These are phyloP conservation scores for Coniochaeta pulveracea DNA, from an alignment of 2,329 filamentous ascomycete genomes.

Conservation along the genomic window DNA sequence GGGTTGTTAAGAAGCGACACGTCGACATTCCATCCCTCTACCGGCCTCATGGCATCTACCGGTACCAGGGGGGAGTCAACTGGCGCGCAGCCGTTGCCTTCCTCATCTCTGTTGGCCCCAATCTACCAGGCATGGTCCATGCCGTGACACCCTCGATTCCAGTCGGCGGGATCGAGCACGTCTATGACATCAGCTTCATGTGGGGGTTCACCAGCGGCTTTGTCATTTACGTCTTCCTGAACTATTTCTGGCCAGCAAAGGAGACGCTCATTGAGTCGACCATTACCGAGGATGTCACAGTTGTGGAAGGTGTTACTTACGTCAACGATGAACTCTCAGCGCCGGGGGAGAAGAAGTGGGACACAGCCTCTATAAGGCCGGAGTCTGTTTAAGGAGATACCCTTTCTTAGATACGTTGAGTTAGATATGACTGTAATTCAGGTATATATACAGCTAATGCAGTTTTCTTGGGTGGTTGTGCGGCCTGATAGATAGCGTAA, in stretches of 20 bases:
- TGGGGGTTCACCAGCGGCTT: slow-evolving; percentile 1
- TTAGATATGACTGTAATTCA: slow-evolving; percentile 1
- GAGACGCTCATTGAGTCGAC: neutral
- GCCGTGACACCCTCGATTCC: neutral
- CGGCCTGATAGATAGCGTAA: too few relatives aligned
- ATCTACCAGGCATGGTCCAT: slow-evolving; percentile 19
- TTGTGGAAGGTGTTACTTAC: neutral
- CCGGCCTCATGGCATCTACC: slow-evolving; percentile 26
- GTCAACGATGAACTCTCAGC: neutral
- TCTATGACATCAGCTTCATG: slow-evolving; percentile 1
- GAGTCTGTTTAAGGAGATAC: slow-evolving; percentile 1
- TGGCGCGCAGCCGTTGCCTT: slow-evolving; percentile 14
- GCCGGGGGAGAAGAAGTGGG: slow-evolving; percentile 1
- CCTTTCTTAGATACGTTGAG: neutral
- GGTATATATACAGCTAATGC: too few relatives aligned
- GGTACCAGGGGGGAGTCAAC: slow-evolving; percentile 17
- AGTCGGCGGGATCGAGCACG: neutral
- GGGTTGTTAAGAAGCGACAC: slow-evolving; percentile 22
- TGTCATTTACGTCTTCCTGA: neutral
- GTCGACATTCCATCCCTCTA: slow-evolving; percentile 30
- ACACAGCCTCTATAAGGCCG: slow-evolving; percentile 1
- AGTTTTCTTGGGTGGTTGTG: too few relatives aligned
- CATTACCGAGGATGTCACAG: neutral
- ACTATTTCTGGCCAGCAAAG: slow-evolving; percentile 1
- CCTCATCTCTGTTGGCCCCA: slow-evolving; percentile 15